These are phyloP conservation scores for Margaritispora aquatica DNA, from an alignment of 495 filamentous ascomycete genomes.

Conservation along the genomic window DNA sequence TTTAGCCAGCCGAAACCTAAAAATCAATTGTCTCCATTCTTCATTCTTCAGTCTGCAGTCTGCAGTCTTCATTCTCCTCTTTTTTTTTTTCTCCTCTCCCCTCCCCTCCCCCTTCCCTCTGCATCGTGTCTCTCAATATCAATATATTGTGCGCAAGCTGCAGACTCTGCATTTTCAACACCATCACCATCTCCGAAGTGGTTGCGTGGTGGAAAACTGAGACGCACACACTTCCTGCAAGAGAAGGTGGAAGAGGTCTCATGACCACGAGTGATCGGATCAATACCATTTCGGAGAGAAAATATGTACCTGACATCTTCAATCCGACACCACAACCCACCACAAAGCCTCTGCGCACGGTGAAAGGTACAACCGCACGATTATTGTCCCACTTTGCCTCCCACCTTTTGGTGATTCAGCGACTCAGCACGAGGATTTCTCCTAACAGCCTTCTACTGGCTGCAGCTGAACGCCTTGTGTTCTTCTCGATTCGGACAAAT, in stretches of 20 bases:
- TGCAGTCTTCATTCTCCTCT: too few species aligned
- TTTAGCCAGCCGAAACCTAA: too few species aligned
- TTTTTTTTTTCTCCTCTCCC: too few species aligned
- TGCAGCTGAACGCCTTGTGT: background rate
- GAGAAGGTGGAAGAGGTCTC: background rate
- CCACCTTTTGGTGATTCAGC: constrained; percentile 10
- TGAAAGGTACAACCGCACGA: constrained; percentile 13
- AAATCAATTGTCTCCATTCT: too few species aligned
- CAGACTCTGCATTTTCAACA: background rate
- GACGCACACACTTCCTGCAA: background rate
- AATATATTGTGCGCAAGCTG: background rate
- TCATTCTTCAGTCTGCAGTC: too few species aligned
- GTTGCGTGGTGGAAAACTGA: background rate
- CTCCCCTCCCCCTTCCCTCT: background rate
- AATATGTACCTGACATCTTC: background rate
- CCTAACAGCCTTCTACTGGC: constrained; percentile 6
- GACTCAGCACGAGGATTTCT: constrained; percentile 7
- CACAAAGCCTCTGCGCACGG: constrained; percentile 10
- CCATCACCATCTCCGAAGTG: background rate
- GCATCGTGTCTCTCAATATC: background rate
- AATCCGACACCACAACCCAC: background rate
- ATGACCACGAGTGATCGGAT: background rate
- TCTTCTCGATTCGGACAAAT: background rate
- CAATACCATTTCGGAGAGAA: background rate
- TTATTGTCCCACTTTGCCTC: background rate